Conservation (phyloP, 1,284 basidiomycete species). For the Peniophora sp. region DNA sequence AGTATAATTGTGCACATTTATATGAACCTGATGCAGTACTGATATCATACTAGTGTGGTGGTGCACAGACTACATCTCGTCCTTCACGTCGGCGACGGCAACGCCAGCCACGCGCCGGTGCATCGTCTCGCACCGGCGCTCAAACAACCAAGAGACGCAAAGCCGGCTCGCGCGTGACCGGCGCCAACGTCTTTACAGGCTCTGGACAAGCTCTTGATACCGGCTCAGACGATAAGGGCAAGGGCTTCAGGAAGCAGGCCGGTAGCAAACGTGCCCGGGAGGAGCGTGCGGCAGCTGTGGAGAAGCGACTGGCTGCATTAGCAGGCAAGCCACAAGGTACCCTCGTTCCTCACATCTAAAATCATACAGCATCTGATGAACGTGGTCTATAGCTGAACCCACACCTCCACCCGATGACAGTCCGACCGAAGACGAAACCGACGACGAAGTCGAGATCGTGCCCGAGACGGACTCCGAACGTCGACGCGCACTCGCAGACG, state of each 20-base stretch:
- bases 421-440: slow-evolving; percentile 8
- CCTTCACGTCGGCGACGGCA: slow-evolving; percentile 40
- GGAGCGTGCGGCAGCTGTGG: slow-evolving; percentile 64
- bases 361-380: neutral
- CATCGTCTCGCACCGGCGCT: slow-evolving; percentile 47
- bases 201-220: slow-evolving; percentile 46
- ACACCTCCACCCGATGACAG: slow-evolving; percentile 4
- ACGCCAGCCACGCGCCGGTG: slow-evolving; percentile 29
- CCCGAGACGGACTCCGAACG: slow-evolving; percentile 53
- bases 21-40: slow-evolving; percentile 2
- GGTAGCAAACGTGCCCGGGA: slow-evolving; percentile 68
- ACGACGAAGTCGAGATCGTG: slow-evolving; percentile 20
- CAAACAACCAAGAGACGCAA: slow-evolving; percentile 62
- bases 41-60: slow-evolving; percentile 52
- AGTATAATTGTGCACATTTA: slow-evolving; percentile 2
- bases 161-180: slow-evolving; percentile 56
- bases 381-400: neutral
- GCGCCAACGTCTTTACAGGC: slow-evolving; percentile 50
- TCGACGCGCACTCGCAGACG: slow-evolving; percentile 35
- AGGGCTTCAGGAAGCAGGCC: slow-evolving; percentile 63
- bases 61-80: slow-evolving; percentile 58
- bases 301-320: slow-evolving; percentile 45
- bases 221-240: slow-evolving; percentile 27
- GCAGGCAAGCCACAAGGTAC: slow-evolving; percentile 23
- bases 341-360: neutral